These are phyloP conservation scores for Lepiota subincarnata DNA, from an alignment of 768 basidiomycete species.

Conservation along the genomic window DNA sequence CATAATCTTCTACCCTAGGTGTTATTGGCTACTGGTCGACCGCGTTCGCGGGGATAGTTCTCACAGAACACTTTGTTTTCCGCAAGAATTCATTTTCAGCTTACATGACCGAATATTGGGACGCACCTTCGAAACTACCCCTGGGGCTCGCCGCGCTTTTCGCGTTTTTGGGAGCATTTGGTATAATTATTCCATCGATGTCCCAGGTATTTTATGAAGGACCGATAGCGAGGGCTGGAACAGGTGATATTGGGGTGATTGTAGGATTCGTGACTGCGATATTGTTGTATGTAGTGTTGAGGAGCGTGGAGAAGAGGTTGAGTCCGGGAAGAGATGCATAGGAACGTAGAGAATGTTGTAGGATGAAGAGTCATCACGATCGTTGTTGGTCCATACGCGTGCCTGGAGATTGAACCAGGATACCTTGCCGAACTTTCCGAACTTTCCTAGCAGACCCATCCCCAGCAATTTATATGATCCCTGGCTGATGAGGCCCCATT, in stretches of 20 bases:
- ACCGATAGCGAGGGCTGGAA: slow-evolving; percentile 52
- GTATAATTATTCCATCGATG: slow-evolving; percentile 62
- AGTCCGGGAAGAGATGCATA: slow-evolving; percentile 15
- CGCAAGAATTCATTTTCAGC: slow-evolving; percentile 40
- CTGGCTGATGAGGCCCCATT: too few relatives aligned
- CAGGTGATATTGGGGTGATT: slow-evolving; percentile 73
- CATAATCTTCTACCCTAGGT: slow-evolving; percentile 20
- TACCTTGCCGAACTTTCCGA: too few relatives aligned
- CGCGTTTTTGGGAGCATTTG: slow-evolving; percentile 48
- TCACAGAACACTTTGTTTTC: slow-evolving; percentile 67
- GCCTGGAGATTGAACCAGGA: too few relatives aligned
- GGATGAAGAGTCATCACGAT: too few relatives aligned
- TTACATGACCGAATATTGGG: slow-evolving; percentile 55
- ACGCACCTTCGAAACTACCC: slow-evolving; percentile 50
- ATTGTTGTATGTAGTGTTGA: slow-evolving; percentile 45
- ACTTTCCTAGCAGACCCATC: too few relatives aligned
- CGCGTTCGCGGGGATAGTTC: slow-evolving; percentile 54
- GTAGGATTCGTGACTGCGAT: slow-evolving; percentile 47
- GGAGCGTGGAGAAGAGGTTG: slow-evolving; percentile 32
- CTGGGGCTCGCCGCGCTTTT: slow-evolving; percentile 57
- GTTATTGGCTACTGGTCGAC: slow-evolving; percentile 55
- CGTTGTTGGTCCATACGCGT: too few relatives aligned
- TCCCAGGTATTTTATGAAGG: slow-evolving; percentile 68
- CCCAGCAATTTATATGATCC: too few relatives aligned
- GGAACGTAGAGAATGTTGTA: neutral